Base-by-base conservation (phyloP, 495 filamentous ascomycete genomes). In the Neurospora tetrasperma region DNA sequence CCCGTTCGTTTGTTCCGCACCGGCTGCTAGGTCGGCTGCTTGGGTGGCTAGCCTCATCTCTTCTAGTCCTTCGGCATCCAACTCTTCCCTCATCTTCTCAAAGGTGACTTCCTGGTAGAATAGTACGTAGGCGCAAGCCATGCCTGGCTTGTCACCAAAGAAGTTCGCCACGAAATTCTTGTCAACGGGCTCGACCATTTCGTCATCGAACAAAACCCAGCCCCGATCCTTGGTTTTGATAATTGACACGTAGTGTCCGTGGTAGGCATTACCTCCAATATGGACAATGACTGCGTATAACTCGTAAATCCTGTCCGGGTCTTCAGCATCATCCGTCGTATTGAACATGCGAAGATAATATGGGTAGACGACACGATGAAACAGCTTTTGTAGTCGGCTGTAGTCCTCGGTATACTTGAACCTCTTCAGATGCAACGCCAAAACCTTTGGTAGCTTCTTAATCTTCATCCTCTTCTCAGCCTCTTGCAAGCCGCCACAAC, bases 401-500 rank as follows among this genome's bases (percentile, higher is more conserved):
- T 96, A 87, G 77, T 98, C 94, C 77, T 98, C 96, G 20, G 94
- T 97, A 77, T 97, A 98, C 82, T 99, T 98, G 85, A 99, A 99
- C 70, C 96, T 87, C 78, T 99, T 99, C 71, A 99, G 83, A 77
- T 99, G 96, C 70, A 99, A 82, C 10, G 96, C 94, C 72, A 99
- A 81, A 46, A 99, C 94, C 76, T 92, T 93, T 1, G 96, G 96
- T 74, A 98, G 83, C 71, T 93, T 89, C 82, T 99, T 99, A 74
- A 99, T 94, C 85, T 99, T 99, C 96, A 99, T 99, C 16, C 96
- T 88, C 85, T 99, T 99, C 79, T 98, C 96, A 0, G 96, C 96
- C 82, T 99, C 96, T 82, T 99, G 96, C 27, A 99, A 84, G 5
- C 96, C 96, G 69, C 96, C 96, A 75, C 96, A 99, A 74, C 93